Evolutionary conservation across 2,329 filamentous ascomycete genomes (phyloP), one percentile per base, ranked within the genome.

Genomic region (Epichloe baconii): DNA sequence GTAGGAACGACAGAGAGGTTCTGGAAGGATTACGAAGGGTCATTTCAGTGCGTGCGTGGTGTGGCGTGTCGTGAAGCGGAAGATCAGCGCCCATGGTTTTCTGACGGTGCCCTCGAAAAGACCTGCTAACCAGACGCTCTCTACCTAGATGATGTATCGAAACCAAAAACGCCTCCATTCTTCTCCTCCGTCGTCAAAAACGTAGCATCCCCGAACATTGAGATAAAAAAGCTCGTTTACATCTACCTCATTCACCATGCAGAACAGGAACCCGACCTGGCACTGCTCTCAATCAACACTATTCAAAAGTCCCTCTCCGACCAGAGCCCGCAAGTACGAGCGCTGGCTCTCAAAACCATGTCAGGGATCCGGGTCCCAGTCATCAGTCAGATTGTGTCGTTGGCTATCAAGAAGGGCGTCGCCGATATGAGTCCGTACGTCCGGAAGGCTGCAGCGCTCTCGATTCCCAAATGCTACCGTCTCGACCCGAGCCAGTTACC

Each of bases 111-210:
- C 26, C 26, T 31, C 8, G 26, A 10, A 31, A 10, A 31, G 17
- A 36, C 14, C n/a, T 35, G 50, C 55, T 42, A 40, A 49, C 38
- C 14, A 37, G 19, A 23, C n/a, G 14, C 15, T 15, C 5, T 40
- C 11, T 15, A 1, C 14, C 14, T 62, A 95, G 88, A 91, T 97
- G 85, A 95, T 95, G 82, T 97, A 96, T 71, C 82, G 83, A 59
- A 82, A 86, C 60, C 87, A 94, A 66, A 85, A 58, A 95, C 89
- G 52, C 76, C 95, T 2, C 83, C 87, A 21, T 95, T 91, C 76
- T 98, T 98, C 75, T 95, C 91, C n/a, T 86, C 89, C 23, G 86
- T 98, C 51, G 88, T 98, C 66, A 98, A 98, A 73, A 98, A 97
- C 61, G 88, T 96, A 53, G 91, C 91, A 31, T 95, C 88, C 38